Percentiles rank a stretch among this genome's conserved stretches.
Conservation (phyloP, 306 rosid species). For the Castanea mollissima region DNA sequence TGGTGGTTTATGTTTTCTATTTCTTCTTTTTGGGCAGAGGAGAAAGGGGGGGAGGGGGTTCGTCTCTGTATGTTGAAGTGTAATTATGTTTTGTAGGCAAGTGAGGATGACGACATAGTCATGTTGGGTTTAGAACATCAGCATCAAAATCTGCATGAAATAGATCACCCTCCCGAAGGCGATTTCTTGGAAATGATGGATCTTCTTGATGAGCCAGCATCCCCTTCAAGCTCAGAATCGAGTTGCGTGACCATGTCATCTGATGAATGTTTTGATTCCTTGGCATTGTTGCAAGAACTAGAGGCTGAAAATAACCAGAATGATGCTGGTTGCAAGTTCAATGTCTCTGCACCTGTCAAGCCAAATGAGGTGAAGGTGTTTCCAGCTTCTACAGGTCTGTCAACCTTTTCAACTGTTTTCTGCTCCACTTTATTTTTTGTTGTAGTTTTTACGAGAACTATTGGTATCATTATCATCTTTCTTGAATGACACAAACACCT, state of each 20-base stretch:
- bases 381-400: conserved; percentile 36
- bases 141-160: conserved; percentile 13
- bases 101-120: conserved; percentile 12
- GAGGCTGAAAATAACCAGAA: conserved; percentile 15
- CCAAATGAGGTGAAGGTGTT: conserved; percentile 23
- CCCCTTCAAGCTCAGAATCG: conserved; percentile 42
- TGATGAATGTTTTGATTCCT: conserved; percentile 34
- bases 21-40: neutral
- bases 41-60: neutral
- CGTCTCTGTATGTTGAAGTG: conserved; percentile 6
- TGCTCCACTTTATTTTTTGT: neutral
- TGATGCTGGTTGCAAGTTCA: conserved; percentile 27
- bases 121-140: conserved; percentile 7
- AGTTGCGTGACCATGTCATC: conserved; percentile 42
- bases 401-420: neutral
- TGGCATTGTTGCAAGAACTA: conserved; percentile 29
- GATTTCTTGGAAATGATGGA: conserved; percentile 45
- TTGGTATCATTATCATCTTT: neutral
- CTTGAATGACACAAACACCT: neutral
- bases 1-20: neutral
- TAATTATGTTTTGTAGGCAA: conserved; percentile 22
- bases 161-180: conserved; percentile 14
- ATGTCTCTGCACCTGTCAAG: conserved; percentile 18
- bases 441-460: neutral
- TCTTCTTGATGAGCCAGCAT: conserved; percentile 26